Percentiles rank a stretch among this genome's conserved stretches.
Conservation (phyloP, 495 filamentous ascomycete genomes). For the Aspergillus conjunctus region DNA sequence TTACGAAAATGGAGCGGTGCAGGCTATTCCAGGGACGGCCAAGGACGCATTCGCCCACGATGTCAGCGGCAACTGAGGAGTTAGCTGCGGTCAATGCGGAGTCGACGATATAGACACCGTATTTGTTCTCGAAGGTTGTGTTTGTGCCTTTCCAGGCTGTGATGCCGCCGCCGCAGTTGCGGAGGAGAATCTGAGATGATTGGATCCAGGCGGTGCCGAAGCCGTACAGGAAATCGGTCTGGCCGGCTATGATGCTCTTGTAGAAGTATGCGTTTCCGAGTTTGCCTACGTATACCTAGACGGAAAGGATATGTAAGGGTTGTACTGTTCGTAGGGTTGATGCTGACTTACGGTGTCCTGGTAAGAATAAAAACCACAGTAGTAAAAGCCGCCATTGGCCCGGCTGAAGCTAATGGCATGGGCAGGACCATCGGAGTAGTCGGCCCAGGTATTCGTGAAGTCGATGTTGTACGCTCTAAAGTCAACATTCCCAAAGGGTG, state of each 20-base stretch:
- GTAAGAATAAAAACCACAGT: constrained; percentile 58
- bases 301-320: background rate
- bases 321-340: background rate
- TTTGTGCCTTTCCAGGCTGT: constrained; percentile 70
- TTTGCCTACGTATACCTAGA: constrained; percentile 60
- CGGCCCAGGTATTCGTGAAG: constrained; percentile 57
- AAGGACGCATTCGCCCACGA: constrained; percentile 54
- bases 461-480: constrained; percentile 64
- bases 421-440: constrained; percentile 55
- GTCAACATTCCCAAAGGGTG: constrained; percentile 58
- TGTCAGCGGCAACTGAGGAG: constrained; percentile 45
- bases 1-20: constrained; percentile 56
- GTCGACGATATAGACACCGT: constrained; percentile 61
- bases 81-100: constrained; percentile 54
- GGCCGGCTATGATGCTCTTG: constrained; percentile 55
- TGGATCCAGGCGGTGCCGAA: constrained; percentile 56
- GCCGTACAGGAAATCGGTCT: constrained; percentile 62
- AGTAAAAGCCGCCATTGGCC: constrained; percentile 62
- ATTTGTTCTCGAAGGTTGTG: constrained; percentile 63
- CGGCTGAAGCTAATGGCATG: constrained; percentile 57
- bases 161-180: constrained; percentile 61
- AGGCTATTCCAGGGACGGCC: constrained; percentile 62
- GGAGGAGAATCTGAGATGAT: constrained; percentile 46
- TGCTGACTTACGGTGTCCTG: constrained; percentile 55
- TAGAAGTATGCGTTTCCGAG: constrained; percentile 62